Conservation (phyloP, 768 basidiomycete genomes). For the Boletus bicolor region DNA sequence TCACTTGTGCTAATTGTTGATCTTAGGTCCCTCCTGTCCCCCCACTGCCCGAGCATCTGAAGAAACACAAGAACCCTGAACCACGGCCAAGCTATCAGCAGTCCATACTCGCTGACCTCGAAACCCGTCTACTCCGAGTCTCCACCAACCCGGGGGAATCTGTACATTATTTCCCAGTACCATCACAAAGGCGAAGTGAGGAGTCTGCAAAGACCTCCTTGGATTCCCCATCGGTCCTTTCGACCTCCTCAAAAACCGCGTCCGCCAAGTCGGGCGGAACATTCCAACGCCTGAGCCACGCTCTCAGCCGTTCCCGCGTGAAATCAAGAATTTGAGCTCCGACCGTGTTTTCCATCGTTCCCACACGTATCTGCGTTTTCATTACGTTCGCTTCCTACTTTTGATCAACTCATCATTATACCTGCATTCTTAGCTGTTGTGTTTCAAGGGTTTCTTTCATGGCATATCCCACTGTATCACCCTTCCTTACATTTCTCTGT, state of each 20-base stretch:
- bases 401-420: conserved; percentile 20
- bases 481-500: not conserved
- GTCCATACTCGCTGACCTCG: conserved; percentile 30
- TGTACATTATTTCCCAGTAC: conserved; percentile 34
- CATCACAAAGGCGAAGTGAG: conserved; percentile 31
- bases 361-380: conserved; percentile 1
- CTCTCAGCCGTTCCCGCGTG: conserved; percentile 20
- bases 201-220: conserved; percentile 26
- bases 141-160: conserved; percentile 28
- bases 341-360: not conserved
- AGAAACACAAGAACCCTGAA: conserved; percentile 8
- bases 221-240: conserved; percentile 30
- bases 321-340: conserved; percentile 15
- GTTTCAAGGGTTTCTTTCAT: not conserved
- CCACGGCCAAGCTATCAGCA: conserved; percentile 30
- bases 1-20: conserved; percentile 1
- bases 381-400: conserved; percentile 9
- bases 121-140: conserved; percentile 28
- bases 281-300: conserved; percentile 19
- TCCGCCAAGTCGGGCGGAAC: conserved; percentile 23
- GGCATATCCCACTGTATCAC: conserved; percentile 17
- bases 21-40: conserved; percentile 26
- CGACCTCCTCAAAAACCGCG: conserved; percentile 17
- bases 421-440: not conserved
- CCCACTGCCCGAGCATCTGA: conserved; percentile 27